Base-by-base conservation (phyloP, 768 basidiomycete genomes). In the Tephrocybe sp. region DNA sequence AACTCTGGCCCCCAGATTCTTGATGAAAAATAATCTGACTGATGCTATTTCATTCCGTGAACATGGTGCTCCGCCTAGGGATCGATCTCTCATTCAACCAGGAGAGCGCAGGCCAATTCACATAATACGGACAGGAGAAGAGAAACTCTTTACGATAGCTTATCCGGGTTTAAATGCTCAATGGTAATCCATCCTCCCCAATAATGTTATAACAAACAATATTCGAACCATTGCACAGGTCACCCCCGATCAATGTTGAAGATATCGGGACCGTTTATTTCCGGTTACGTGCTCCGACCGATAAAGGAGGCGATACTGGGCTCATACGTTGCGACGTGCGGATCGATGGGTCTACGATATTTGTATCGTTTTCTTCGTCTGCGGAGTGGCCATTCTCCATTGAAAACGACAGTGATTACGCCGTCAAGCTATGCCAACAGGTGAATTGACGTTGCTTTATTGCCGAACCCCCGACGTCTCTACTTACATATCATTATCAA, bases 331-430 rank as follows among this genome's bases (percentile, higher is more conserved):
- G 84, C 4, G 92, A 97, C 55, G 74, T 93, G 42, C 80, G 83
- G 51, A 79, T 98, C 34, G 83, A 91, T 30, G 91, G 88, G 0
- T 84, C 97, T 1, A 91, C 86, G 1, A 91, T 99, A 45, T 97
- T 94, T 68, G 71, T 97, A n/a, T 78, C 78, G 45, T 69, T 98
- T 54, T 74, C 76, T 11, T 63, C 71, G 38, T 86, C 88, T 15
- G 76, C 72, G 19, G 86, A 86, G 2, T 98, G 94, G 92, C 97
- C 97, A 1, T 92, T 97, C 64, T 73, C 76, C 24, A 80, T 99
- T 39, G 90, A 94, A 63, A 99, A 99, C 56, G 82, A 88, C 30
- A 94, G 88, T 47, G 87, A 90, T 55, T 75, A 85, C 50, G 58
- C 72, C 0, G 70, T 94, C 54, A 69, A 71, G 9, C 74, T 95